Evolutionary conservation across 2,329 filamentous ascomycete genomes (phyloP), one percentile per base, ranked within the genome.

Genomic region (Trichoderma sp.): DNA sequence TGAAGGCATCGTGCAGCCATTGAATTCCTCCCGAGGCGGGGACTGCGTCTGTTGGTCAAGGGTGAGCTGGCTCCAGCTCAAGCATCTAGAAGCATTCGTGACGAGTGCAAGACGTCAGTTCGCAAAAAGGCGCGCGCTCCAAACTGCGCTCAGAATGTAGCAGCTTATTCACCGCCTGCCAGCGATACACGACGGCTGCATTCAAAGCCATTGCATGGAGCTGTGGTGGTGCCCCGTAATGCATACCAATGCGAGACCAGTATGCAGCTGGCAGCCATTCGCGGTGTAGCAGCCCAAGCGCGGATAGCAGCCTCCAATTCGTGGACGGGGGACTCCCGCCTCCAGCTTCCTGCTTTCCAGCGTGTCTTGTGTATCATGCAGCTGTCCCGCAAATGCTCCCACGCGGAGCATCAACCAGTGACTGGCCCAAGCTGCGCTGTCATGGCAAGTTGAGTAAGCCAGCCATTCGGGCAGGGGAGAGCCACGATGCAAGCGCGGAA

Each of bases 51-150:
- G 63, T 65, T 65, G 63, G 63, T 21, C 39, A 50, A 51, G 55
- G 30, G 14, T 34, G 54, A 65, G 63, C 50, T 63, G 61, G 61
- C 41, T 56, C 63, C 56, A 65, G 50, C 63, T 52, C 56, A 28
- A 65, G 50, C 57, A 44, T 65, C 56, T 61, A 56, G 57, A 60
- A 65, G 56, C 63, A 55, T 65, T 58, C 39, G 61, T 55, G 56
- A 61, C 43, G 50, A 57, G 47, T 10, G 30, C 24, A 65, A 65
- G 63, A 65, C 55, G 63, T 65, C 63, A 58, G 63, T 54, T 39
- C 39, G 34, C 19, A 54, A 54, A 54, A 39, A 26, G 30, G 47
- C 24, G 45, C 58, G 59, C 45, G 59, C 59, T 62, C 59, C 39
- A 54, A 44, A n/a, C 24, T 21, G 48, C 48, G 59, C 56, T 45